A percentile compares a stretch with the other conserved stretches of the same genome.
These are phyloP conservation scores for Proteromonas lacertae DNA, from an alignment of 352 stramenopile genomes.

Conservation along the genomic window DNA sequence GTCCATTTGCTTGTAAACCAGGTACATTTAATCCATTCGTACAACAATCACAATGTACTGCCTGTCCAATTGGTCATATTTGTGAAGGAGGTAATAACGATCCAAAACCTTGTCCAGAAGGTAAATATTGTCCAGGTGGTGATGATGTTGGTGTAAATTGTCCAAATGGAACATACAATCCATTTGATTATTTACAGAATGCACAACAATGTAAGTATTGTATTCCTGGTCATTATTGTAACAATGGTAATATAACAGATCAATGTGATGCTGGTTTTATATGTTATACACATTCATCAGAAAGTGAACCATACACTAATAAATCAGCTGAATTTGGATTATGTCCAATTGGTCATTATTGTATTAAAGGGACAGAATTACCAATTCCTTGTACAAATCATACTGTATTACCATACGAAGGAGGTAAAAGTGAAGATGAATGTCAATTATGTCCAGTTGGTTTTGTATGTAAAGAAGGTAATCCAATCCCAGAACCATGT, in stretches of 20 bases:
- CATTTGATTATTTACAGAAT: slow-evolving; percentile 11
- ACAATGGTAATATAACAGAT: slow-evolving; percentile 23
- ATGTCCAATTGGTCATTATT: slow-evolving; percentile 29
- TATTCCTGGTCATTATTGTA: slow-evolving; percentile 27
- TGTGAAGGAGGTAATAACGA: slow-evolving; percentile 1
- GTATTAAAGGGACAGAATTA: slow-evolving; percentile 16
- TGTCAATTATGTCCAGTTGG: slow-evolving; percentile 31
- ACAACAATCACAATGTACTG: too few species aligned
- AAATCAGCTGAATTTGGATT: too few species aligned
- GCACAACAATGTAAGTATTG: slow-evolving; percentile 26
- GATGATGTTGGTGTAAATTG: slow-evolving; percentile 20
- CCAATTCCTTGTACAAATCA: slow-evolving; percentile 26
- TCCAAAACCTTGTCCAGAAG: slow-evolving; percentile 17
- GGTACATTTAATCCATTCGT: too few species aligned
- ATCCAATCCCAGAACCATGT: slow-evolving; percentile 28
- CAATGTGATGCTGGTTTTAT: slow-evolving; percentile 35
- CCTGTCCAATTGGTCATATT: slow-evolving; percentile 15
- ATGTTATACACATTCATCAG: slow-evolving; percentile 13
- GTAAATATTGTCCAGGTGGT: slow-evolving; percentile 23
- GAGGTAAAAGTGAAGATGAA: slow-evolving; percentile 15
- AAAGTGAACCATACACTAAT: slow-evolving; percentile 1
- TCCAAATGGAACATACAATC: slow-evolving; percentile 30
- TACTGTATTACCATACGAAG: slow-evolving; percentile 20
- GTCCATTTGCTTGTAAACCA: too few species aligned
- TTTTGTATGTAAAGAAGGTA: slow-evolving; percentile 25